Base-by-base conservation (phyloP, 306 rosid species). In the Vigna reflexopilosa region DNA sequence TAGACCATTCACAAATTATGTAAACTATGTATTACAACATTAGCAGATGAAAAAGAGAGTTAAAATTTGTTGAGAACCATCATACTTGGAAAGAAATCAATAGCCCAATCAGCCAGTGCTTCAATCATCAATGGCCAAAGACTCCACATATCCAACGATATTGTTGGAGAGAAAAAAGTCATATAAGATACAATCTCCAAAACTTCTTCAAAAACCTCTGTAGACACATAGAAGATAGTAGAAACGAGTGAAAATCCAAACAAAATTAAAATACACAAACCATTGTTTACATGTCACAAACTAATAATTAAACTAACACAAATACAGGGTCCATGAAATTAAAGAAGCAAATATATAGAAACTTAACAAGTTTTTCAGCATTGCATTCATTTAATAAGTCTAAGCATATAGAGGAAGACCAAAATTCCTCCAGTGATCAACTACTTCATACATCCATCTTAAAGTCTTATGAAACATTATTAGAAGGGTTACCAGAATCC, bases 181-280 rank as follows among this genome's bases (percentile, higher is more conserved):
- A 94, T 89, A 82, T 92, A 94, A 8, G 98, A 94, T 22, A 87
- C 95, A 67, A 94, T 94, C 83, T 94, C 98, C 91, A 94, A 80
- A 81, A 94, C 88, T 86, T 94, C 98, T 86, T 94, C 98, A 86
- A 90, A 94, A 70, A 94, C 98, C 97, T 94, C 98, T 94, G 98
- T 81, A 76, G 59, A 55, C 20, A 26, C 70, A 83, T 67, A 51
- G 6, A 55, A 71, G 20, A 73, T 6, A 52, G 50, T 49, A 58
- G 44, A 57, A 70, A 68, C 48, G 4, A 67, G 75, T 7, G 49
- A 20, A 10, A 57, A 67, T 34, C 16, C 24, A 47, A 64, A 67
- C 3, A 28, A 56, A 81, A 77, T 9, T 16, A 50, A 59, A 58
- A 72, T 36, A 54, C 61, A 59, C 24, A 24, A 19, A 77, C 38